A percentile compares a stretch with the other conserved stretches of the same genome.
These are phyloP conservation scores for Stropharia rugosoannulata DNA, from an alignment of 768 basidiomycete genomes.

Conservation along the genomic window DNA sequence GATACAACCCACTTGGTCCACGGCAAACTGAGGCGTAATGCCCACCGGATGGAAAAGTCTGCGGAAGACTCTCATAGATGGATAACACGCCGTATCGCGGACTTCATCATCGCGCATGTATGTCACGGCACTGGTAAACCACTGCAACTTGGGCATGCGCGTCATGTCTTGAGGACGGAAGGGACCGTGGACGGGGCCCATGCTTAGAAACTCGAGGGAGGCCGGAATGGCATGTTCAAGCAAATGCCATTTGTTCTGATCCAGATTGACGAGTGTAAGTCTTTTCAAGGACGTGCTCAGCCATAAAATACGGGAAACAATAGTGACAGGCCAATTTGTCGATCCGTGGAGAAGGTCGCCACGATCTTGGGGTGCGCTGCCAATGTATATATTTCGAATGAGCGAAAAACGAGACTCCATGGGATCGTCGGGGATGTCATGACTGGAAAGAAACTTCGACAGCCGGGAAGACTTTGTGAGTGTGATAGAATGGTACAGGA, in stretches of 20 bases:
- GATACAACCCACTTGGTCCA: conserved; percentile 28
- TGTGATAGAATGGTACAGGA: conserved; percentile 23
- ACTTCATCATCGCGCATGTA: conserved; percentile 36
- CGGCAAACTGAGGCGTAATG: conserved; percentile 19
- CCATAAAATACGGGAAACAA: conserved; percentile 30
- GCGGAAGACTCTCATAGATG: conserved; percentile 26
- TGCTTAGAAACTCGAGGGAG: conserved; percentile 25
- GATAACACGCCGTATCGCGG: conserved; percentile 25
- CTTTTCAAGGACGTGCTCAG: conserved; percentile 24
- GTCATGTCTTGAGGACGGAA: conserved; percentile 26
- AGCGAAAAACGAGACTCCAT: conserved; percentile 16
- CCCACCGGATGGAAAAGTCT: conserved; percentile 21
- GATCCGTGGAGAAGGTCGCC: conserved; percentile 30
- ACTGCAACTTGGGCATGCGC: conserved; percentile 20
- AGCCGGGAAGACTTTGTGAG: conserved; percentile 19
- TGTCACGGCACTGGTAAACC: conserved; percentile 31
- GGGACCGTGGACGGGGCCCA: conserved; percentile 36
- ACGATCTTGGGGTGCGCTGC: conserved; percentile 10
- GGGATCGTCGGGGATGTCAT: conserved; percentile 19
- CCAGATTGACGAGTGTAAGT: conserved; percentile 29
- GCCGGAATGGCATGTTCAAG: conserved; percentile 30
- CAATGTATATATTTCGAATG: conserved; percentile 32
- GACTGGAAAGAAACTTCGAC: conserved; percentile 17
- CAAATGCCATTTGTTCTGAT: conserved; percentile 28
- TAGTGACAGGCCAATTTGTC: conserved; percentile 28